A percentile compares a stretch with the other conserved stretches of the same genome.
phyloP scores from a whole-genome alignment of 1,139 yeast genomes.

The Pichia sp. region DNA sequence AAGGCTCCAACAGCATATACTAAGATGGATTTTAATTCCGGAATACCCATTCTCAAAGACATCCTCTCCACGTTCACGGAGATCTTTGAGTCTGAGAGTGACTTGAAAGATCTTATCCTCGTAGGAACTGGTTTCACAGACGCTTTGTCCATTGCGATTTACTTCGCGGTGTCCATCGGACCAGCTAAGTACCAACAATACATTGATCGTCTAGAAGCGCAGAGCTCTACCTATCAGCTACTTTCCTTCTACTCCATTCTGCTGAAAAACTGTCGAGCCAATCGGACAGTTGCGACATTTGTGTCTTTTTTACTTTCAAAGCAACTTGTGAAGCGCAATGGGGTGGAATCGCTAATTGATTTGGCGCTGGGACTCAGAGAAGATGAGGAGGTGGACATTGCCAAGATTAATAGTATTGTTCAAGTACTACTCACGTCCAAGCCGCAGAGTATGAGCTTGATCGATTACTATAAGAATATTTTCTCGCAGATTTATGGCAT shows the following conservation, averaged over 20 bases:
- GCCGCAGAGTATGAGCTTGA: conserved; percentile 48
- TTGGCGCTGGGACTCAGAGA: conserved; percentile 74
- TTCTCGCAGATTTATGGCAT: conserved; percentile 58
- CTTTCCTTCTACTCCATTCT: conserved; percentile 53
- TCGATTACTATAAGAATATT: conserved; percentile 49
- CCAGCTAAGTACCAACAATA: conserved; percentile 3
- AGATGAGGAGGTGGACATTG: conserved; percentile 59
- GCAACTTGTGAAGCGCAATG: conserved; percentile 50
- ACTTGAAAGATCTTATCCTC: conserved; percentile 51
- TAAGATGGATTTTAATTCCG: conserved; percentile 23
- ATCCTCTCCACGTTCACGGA: conserved; percentile 36
- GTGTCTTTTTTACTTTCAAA: conserved; percentile 45
- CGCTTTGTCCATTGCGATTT: conserved; percentile 44
- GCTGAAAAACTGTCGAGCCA: conserved; percentile 32
- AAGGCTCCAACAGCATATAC: conserved; percentile 26
- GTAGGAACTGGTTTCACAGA: conserved; percentile 76
- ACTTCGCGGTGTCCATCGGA: not conserved
- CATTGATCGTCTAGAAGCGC: conserved; percentile 37
- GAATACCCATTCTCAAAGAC: conserved; percentile 19
- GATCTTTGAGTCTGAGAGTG: conserved; percentile 42
- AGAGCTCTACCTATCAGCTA: conserved; percentile 59
- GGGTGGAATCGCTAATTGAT: conserved; percentile 69
- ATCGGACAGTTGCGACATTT: conserved; percentile 43
- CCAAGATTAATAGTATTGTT: conserved; percentile 62
- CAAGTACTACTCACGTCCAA: conserved; percentile 52